Evolutionary conservation across 331 rosid species (phyloP).

Genomic region (Rosa hybrid): DNA sequence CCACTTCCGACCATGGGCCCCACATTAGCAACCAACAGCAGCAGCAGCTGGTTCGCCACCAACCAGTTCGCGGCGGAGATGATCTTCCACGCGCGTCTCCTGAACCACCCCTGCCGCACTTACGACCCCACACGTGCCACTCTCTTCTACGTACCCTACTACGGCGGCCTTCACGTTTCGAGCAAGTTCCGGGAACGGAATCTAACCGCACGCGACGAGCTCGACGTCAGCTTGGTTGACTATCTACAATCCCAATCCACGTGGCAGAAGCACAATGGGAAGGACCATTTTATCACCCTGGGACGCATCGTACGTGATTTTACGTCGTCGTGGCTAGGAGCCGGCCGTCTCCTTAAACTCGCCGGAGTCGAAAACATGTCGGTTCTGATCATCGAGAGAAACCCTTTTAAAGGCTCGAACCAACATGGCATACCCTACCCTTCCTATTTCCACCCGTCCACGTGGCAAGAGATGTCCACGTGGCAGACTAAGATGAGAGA

Average conservation of each 20-base stretch:
- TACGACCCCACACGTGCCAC: neutral
- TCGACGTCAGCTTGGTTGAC: neutral
- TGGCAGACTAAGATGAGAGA: slow-evolving; percentile 54
- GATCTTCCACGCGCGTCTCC: neutral
- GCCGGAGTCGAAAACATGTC: slow-evolving; percentile 59
- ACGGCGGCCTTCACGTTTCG: neutral
- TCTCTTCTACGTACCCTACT: neutral
- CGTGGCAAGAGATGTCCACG: slow-evolving; percentile 22
- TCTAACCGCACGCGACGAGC: neutral
- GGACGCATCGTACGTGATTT: slow-evolving; percentile 64
- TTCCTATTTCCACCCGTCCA: slow-evolving; percentile 70
- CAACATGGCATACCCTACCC: slow-evolving; percentile 83
- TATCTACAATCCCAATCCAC: neutral
- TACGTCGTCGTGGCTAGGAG: slow-evolving; percentile 43
- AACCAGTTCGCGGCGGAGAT: slow-evolving; percentile 61
- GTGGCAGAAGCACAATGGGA: neutral
- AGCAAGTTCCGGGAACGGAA: slow-evolving; percentile 25
- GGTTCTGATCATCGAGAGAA: slow-evolving; percentile 74
- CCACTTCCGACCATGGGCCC: slow-evolving; percentile 25
- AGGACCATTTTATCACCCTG: neutral
- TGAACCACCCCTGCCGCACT: neutral
- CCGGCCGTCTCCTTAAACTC: slow-evolving; percentile 53
- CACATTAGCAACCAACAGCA: neutral
- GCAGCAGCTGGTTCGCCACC: slow-evolving; percentile 62
- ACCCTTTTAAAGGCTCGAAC: slow-evolving; percentile 26